Evolutionary conservation across 2,329 filamentous ascomycete genomes (phyloP).

Genomic region (Cladobotryum mycophilum): DNA sequence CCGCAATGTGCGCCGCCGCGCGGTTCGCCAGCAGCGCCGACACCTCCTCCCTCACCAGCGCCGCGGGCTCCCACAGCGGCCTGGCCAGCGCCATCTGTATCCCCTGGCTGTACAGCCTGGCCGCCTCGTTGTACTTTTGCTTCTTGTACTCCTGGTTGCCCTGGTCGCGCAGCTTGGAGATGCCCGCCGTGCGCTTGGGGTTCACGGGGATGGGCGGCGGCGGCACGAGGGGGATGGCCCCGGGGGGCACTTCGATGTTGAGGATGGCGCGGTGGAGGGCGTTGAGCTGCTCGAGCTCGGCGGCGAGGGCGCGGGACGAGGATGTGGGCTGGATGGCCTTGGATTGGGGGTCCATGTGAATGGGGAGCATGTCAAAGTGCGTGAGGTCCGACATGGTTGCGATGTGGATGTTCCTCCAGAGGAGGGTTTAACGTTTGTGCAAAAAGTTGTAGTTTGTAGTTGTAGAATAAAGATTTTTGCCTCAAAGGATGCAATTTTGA

Average conservation of each 20-base stretch:
- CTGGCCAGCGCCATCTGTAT: conserved; percentile 81
- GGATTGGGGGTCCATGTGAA: conserved; percentile 73
- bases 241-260: conserved; percentile 39
- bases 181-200: conserved; percentile 81
- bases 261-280: conserved; percentile 69
- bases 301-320: conserved; percentile 45
- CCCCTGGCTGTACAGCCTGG: conserved; percentile 76
- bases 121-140: conserved; percentile 64
- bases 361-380: conserved; percentile 74
- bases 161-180: conserved; percentile 83
- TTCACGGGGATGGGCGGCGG: conserved; percentile 87
- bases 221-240: conserved; percentile 58
- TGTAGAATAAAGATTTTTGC: too few relatives aligned
- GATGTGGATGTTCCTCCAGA: background rate
- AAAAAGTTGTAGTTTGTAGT: too few relatives aligned
- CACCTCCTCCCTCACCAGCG: conserved; percentile 79
- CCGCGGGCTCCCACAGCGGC: conserved; percentile 81
- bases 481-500: too few relatives aligned
- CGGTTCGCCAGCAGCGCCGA: conserved; percentile 76
- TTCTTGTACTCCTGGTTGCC: conserved; percentile 82
- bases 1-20: conserved; percentile 82
- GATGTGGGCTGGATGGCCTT: conserved; percentile 59
- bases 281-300: conserved; percentile 71
- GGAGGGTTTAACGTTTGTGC: background rate
- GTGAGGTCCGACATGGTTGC: conserved; percentile 53